Conservation (phyloP, 2,329 filamentous ascomycete species). For the Knoxdaviesia capensis region DNA sequence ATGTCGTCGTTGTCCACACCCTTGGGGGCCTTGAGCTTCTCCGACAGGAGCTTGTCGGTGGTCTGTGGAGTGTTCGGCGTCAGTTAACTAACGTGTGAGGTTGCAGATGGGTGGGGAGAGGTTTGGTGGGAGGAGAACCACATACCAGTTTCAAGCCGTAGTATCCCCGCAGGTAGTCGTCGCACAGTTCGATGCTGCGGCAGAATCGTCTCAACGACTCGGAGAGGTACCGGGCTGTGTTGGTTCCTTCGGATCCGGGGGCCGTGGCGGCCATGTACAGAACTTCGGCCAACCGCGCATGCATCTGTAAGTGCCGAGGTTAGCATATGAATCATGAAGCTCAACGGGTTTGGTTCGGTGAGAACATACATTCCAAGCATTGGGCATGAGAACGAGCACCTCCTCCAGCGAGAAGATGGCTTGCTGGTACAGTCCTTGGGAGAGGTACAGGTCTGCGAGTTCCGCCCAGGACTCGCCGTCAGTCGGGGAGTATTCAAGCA, state of each 20-base stretch:
- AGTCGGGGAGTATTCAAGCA: slow-evolving; percentile 69
- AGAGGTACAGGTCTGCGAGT: slow-evolving; percentile 68
- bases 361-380: slow-evolving; percentile 75
- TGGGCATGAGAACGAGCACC: slow-evolving; percentile 66
- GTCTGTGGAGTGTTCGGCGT: slow-evolving; percentile 17
- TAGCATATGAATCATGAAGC: no score
- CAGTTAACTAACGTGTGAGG: no score
- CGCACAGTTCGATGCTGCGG: slow-evolving; percentile 80
- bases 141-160: slow-evolving; percentile 72
- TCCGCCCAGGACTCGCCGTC: slow-evolving; percentile 91
- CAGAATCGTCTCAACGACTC: slow-evolving; percentile 73
- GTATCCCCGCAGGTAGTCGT: slow-evolving; percentile 78
- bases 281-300: slow-evolving; percentile 71
- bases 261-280: slow-evolving; percentile 47
- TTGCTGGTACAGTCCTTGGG: slow-evolving; percentile 60
- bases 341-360: no score
- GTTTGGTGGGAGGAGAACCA: neutral
- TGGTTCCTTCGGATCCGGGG: slow-evolving; percentile 6
- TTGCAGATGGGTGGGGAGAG: neutral
- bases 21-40: slow-evolving; percentile 17
- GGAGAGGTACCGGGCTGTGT: slow-evolving; percentile 29
- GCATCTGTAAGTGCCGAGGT: slow-evolving; percentile 35
- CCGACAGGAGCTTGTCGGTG: slow-evolving; percentile 27
- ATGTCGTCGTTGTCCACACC: slow-evolving; percentile 28
- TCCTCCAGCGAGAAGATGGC: slow-evolving; percentile 82